These are phyloP conservation scores for Xylaria grammica DNA, from an alignment of 495 filamentous ascomycete species.

Conservation along the genomic window DNA sequence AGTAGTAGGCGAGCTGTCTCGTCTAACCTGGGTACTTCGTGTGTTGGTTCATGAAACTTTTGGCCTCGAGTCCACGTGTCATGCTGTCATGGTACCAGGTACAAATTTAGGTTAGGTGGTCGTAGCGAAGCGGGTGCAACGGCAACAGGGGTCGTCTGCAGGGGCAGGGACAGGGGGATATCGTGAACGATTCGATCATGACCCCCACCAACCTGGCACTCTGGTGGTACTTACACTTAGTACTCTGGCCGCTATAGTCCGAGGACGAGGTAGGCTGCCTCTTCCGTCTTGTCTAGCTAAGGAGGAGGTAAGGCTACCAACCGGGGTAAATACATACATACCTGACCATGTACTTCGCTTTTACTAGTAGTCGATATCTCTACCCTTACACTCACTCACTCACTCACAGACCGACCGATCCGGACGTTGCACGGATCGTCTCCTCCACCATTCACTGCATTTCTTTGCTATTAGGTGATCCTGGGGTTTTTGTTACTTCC, in stretches of 20 bases:
- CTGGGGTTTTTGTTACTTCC: background rate
- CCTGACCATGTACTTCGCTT: too few relatives aligned
- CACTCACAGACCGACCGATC: background rate
- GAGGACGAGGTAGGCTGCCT: too few relatives aligned
- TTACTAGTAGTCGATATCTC: too few relatives aligned
- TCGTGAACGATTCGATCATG: background rate
- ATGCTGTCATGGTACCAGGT: background rate
- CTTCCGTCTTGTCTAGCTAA: too few relatives aligned
- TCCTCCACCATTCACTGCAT: background rate
- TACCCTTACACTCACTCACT: too few relatives aligned
- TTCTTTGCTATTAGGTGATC: background rate
- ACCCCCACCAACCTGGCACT: conserved; percentile 2
- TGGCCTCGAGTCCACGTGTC: background rate
- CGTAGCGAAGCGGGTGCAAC: conserved; percentile 1
- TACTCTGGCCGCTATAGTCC: too few relatives aligned
- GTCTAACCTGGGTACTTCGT: too few relatives aligned
- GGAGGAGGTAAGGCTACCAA: too few relatives aligned
- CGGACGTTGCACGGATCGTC: too few relatives aligned
- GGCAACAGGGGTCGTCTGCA: conserved; percentile 5
- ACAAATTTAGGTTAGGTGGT: background rate
- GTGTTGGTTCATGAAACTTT: too few relatives aligned
- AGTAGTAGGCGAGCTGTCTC: background rate
- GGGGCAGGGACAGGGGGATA: background rate
- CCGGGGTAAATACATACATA: too few relatives aligned
- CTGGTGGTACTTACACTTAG: too few relatives aligned